Base-by-base conservation (phyloP, 257 asterid genomes). In the Gentiana dahurica region DNA sequence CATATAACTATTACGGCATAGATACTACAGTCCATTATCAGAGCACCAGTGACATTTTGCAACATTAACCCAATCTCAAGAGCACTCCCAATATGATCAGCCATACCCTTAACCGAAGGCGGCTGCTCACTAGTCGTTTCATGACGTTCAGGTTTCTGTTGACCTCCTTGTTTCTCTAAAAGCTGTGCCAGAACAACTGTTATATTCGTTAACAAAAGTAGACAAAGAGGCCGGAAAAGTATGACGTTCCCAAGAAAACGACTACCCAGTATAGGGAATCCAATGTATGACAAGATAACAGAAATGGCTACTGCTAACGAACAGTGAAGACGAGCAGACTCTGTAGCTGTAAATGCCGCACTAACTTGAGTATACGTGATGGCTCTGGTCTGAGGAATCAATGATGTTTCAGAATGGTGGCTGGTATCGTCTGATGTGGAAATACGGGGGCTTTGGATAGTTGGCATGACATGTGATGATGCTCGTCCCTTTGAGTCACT, bases 11-110 rank as follows among this genome's bases (percentile, higher is more conserved):
- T 73, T 39, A 85, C 70, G 0, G 77, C 75, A 61, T 85, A 91
- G 59, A 91, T 54, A 57, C 94, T 68, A 53, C 81, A 70, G 67
- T 91, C 98, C 71, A 91, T 78, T 47, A 81, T 70, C 73, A 80
- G n/a, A 8, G 95, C 92, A 54, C 71, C 72, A 43, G 62, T n/a
- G 58, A 77, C 54, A 8, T 70, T 79, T 69, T 78, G 78, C 77
- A 83, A 41, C 51, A 80, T 67, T 43, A 85, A 61, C 33, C 76
- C 81, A 5, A 65, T 55, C 68, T 83, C 90, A 65, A 91, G 64
- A 51, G 79, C 85, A 65, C 74, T 72, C 51, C 86, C 84, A 49
- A 87, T 44, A 44, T 75, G 90, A 73, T 82, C 77, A n/a, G 73
- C 71, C 71, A 70, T 51, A 54, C 58, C 79, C 64, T 64, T 65